A percentile compares a stretch with the other conserved stretches of the same genome.
Conservation (phyloP, 768 basidiomycete species). For the Nidula microcarpa region DNA sequence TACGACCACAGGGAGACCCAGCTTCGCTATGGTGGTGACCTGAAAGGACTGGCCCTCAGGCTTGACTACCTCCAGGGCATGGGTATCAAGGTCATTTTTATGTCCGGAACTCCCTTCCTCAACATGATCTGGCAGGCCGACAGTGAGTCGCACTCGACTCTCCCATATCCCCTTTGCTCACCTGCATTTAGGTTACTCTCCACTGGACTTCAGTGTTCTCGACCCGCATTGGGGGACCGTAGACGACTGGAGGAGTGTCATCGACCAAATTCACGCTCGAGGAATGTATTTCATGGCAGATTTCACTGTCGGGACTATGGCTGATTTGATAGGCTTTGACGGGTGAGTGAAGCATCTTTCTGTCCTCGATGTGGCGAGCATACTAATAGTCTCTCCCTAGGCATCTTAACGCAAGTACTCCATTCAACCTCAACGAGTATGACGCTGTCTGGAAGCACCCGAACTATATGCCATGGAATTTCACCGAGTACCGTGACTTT, state of each 20-base stretch:
- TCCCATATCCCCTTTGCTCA: background rate
- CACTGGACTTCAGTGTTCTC: conserved; percentile 84
- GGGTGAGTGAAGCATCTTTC: conserved; percentile 46
- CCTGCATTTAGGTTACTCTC: conserved; percentile 71
- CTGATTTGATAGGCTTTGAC: conserved; percentile 80
- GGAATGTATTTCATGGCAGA: conserved; percentile 94
- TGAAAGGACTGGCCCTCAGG: conserved; percentile 68
- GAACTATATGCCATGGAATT: conserved; percentile 78
- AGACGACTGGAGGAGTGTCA: conserved; percentile 70
- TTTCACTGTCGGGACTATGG: conserved; percentile 93
- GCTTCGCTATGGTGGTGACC: conserved; percentile 85
- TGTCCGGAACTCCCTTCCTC: conserved; percentile 88
- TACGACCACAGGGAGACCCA: conserved; percentile 87
- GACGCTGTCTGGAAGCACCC: conserved; percentile 72
- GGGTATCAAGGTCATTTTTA: conserved; percentile 82
- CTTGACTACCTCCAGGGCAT: conserved; percentile 90
- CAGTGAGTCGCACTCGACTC: conserved; percentile 51
- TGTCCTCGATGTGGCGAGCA: background rate
- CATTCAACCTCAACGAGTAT: conserved; percentile 77
- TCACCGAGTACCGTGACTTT: conserved; percentile 83
- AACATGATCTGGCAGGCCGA: conserved; percentile 99
- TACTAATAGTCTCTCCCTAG: conserved; percentile 32
- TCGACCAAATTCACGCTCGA: conserved; percentile 73
- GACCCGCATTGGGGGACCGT: conserved; percentile 93
- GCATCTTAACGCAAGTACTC: conserved; percentile 74